Evolutionary conservation across 2,329 filamentous ascomycete genomes (phyloP).

Genomic region (Didymella pomorum): DNA sequence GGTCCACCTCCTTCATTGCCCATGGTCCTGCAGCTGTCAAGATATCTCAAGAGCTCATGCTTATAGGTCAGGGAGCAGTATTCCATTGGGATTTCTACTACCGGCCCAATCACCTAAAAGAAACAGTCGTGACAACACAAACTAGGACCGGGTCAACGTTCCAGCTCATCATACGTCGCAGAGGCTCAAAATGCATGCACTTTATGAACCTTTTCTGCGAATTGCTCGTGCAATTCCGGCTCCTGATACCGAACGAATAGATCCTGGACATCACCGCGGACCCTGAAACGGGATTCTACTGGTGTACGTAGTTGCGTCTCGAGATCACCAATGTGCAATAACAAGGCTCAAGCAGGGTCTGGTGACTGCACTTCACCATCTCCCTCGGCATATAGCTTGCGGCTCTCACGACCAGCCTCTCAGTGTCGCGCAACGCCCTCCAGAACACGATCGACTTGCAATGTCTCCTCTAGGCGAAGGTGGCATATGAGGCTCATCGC

Average conservation of each 20-base stretch:
- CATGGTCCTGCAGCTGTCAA: constrained; percentile 8
- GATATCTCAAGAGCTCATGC: not conserved
- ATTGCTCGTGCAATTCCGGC: not conserved
- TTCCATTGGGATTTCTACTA: not conserved
- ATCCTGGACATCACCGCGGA: constrained; percentile 7
- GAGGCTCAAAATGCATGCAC: not conserved
- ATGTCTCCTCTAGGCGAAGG: not conserved
- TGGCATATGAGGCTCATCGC: constrained; percentile 11
- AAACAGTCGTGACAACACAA: not conserved
- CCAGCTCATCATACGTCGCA: constrained; percentile 1
- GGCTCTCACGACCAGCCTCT: constrained; percentile 3
- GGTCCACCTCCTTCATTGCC: not conserved
- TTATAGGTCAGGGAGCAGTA: not conserved
- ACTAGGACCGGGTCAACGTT: not conserved
- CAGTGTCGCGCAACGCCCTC: constrained; percentile 8
- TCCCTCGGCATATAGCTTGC: constrained; percentile 5
- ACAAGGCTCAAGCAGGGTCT: not conserved
- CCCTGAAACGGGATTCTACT: not conserved
- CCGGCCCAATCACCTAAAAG: constrained; percentile 1
- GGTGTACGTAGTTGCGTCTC: not conserved
- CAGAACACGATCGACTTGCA: constrained; percentile 1
- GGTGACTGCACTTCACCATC: not conserved
- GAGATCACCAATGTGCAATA: not conserved
- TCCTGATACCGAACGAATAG: constrained; percentile 1
- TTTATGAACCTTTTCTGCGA: not conserved